Evolutionary conservation across 208 protist species (phyloP), one percentile per base, ranked within the genome.

Genomic region (Trypanosoma vivax): DNA sequence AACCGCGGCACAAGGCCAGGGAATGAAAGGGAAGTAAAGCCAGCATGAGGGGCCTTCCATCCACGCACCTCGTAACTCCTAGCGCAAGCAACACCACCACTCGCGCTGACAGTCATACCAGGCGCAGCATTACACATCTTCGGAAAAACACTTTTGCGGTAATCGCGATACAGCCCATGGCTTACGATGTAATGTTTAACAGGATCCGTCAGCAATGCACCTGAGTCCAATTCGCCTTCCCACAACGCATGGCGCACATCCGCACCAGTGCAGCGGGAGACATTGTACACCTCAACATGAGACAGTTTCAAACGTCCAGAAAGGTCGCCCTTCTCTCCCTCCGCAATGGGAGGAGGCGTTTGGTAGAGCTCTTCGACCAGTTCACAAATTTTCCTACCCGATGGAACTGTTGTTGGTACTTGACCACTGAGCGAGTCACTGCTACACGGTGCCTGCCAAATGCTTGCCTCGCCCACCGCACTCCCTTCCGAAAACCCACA

Each of bases 241-340:
- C 83, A 91, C 21, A 94, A 63, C n/a, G 73, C 73, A 43, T 92
- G 88, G 16, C 88, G 80, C 24, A 92, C 81, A 51, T 94, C 83
- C 0, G 81, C 81, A 25, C 88, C 88, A 30, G 74, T 88, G 60
- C 60, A 76, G 31, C 83, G 83, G 19, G 65, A 59, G 49, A 94
- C 64, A 27, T 80, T 59, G 55, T 87, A 78, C 31, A 94, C 83
- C 64, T 94, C 87, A 28, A 94, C 75, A 67, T 79, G 73, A 31
- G 86, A 79, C 7, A 74, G 45, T 9, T 30, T 7, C 4, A 2
- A n/a, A 13, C 21, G 10, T 35, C 9, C 2, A 9, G 24, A 0
- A 28, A 14, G 5, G 39, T 2, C 0, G 41, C 3, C 19, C 10
- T 51, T 10, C 1, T 28, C 21, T 19, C 2, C n/a, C 18, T 53